phyloP scores from a whole-genome alignment of 306 rosid genomes.

The Vigna trinervia region DNA sequence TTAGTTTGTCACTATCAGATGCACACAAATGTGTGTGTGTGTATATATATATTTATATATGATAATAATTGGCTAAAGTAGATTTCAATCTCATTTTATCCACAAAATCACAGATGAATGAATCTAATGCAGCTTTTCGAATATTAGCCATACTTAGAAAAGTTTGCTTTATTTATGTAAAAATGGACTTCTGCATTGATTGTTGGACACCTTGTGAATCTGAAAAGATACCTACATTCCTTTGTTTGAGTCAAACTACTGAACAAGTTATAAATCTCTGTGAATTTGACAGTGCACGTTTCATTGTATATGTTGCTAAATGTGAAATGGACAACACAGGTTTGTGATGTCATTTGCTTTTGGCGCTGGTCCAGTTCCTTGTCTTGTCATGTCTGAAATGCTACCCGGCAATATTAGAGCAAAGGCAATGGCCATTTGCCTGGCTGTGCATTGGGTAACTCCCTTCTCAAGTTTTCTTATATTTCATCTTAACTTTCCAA shows the following conservation, averaged over 20 bases:
- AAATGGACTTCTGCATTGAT: constrained; percentile 28
- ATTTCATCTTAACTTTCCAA: not conserved
- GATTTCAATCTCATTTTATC: constrained; percentile 35
- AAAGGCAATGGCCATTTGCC: constrained; percentile 88
- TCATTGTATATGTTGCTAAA: constrained; percentile 38
- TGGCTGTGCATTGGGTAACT: constrained; percentile 87
- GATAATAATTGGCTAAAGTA: not conserved
- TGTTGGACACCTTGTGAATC: constrained; percentile 23
- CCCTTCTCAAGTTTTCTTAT: constrained; percentile 35
- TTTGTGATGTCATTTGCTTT: constrained; percentile 69
- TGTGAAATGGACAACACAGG: constrained; percentile 54
- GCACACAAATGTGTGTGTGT: not conserved
- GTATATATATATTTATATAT: not conserved
- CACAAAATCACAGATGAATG: constrained; percentile 18
- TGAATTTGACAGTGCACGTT: constrained; percentile 28
- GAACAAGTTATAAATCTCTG: not conserved
- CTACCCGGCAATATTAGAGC: constrained; percentile 74
- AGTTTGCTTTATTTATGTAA: constrained; percentile 9
- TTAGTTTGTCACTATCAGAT: constrained; percentile 12
- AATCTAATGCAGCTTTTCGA: not conserved
- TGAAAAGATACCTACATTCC: constrained; percentile 8
- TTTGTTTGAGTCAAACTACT: constrained; percentile 32
- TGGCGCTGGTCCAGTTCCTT: constrained; percentile 89
- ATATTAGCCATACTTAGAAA: constrained; percentile 5
- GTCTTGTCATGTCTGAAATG: constrained; percentile 84